Evolutionary conservation across 345 rosid species (phyloP).

Genomic region (Hevea brasiliensis): DNA sequence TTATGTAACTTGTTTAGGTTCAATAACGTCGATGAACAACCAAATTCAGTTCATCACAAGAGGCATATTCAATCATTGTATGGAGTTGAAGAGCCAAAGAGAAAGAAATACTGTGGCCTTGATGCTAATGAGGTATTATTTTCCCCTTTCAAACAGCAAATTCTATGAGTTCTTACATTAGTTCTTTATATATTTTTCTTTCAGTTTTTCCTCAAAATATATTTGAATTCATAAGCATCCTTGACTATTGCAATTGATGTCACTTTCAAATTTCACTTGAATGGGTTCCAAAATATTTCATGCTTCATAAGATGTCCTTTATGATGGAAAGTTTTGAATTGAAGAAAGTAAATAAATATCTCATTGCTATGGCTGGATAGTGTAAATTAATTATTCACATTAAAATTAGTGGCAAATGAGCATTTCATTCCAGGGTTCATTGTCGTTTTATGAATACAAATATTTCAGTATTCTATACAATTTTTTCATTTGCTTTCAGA

Average conservation of each 20-base stretch:
- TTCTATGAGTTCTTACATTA: background rate
- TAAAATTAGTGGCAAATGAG: background rate
- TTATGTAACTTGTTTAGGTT: constrained; percentile 49
- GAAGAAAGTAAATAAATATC: background rate
- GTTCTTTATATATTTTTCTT: too few relatives aligned
- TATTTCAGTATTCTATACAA: background rate
- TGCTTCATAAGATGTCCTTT: background rate
- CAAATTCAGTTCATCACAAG: constrained; percentile 42
- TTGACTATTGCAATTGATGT: background rate
- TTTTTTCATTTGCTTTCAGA: constrained; percentile 35
- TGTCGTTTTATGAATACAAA: background rate
- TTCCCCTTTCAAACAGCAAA: background rate
- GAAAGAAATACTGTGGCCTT: constrained; percentile 45
- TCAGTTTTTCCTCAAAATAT: background rate
- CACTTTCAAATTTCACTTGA: background rate
- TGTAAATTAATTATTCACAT: background rate
- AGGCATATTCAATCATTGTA: constrained; percentile 50
- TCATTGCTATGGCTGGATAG: background rate
- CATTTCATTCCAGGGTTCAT: background rate
- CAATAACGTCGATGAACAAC: constrained; percentile 50
- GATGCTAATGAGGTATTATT: constrained; percentile 46
- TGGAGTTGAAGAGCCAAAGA: constrained; percentile 52
- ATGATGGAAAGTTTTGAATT: background rate
- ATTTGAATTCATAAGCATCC: background rate
- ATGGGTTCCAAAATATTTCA: background rate